These are phyloP conservation scores for Lachnellula cervina DNA, from an alignment of 2,329 filamentous ascomycete species.

Conservation along the genomic window DNA sequence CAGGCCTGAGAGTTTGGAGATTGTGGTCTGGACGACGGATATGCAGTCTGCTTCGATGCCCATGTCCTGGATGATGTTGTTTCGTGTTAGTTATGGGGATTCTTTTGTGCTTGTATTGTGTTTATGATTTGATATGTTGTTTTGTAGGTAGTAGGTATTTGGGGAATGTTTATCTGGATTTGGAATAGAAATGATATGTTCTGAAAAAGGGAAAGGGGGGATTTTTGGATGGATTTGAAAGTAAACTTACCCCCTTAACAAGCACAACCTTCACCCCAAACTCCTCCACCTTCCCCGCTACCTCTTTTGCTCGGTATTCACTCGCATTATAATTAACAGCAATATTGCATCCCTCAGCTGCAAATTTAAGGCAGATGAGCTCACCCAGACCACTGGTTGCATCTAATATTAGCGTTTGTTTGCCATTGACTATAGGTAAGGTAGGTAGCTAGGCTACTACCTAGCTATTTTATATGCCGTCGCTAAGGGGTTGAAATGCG, in stretches of 20 bases:
- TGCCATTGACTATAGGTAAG: too few relatives aligned
- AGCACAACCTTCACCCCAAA: constrained; percentile 49
- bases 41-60: constrained; percentile 50
- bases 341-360: constrained; percentile 56
- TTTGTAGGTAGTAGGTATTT: too few relatives aligned
- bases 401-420: too few relatives aligned
- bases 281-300: constrained; percentile 45
- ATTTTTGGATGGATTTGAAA: neutral
- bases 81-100: neutral
- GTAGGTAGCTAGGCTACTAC: too few relatives aligned
- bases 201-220: neutral
- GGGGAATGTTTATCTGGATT: too few relatives aligned
- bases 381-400: constrained; percentile 56
- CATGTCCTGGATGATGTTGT: constrained; percentile 43
- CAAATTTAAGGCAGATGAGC: constrained; percentile 55
- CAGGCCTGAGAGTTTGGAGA: constrained; percentile 53
- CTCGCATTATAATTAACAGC: constrained; percentile 61
- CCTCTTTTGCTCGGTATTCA: constrained; percentile 48
- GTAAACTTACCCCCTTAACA: constrained; percentile 49
- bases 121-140: too few relatives aligned
- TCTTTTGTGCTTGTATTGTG: too few relatives aligned
- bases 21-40: constrained; percentile 48
- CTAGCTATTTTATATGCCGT: too few relatives aligned
- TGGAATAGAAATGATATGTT: neutral
- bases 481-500: neutral